phyloP scores from a whole-genome alignment of 345 rosid species.

The Aegle marmelos region DNA sequence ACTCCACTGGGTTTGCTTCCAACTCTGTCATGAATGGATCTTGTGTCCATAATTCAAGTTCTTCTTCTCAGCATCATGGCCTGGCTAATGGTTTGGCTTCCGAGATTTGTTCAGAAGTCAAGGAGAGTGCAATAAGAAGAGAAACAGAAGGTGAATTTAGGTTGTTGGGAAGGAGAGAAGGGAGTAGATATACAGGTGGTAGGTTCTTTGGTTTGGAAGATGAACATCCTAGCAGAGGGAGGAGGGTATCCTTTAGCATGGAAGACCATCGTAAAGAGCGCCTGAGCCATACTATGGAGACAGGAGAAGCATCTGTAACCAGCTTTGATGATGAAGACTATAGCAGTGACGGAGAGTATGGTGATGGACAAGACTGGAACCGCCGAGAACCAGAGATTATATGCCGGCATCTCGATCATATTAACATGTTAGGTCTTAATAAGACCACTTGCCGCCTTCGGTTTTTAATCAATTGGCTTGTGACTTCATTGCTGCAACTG shows the following conservation, averaged over 20 bases:
- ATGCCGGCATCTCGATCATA: constrained; percentile 84
- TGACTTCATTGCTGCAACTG: constrained; percentile 85
- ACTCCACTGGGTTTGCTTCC: constrained; percentile 16
- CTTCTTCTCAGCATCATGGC: constrained; percentile 22
- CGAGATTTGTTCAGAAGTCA: constrained; percentile 49
- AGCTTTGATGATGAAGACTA: constrained; percentile 69
- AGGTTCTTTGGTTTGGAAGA: constrained; percentile 76
- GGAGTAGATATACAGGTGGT: constrained; percentile 63
- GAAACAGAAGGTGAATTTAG: constrained; percentile 99
- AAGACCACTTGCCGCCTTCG: constrained; percentile 81
- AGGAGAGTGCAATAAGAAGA: constrained; percentile 96
- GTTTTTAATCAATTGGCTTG: constrained; percentile 94
- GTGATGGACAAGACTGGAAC: constrained; percentile 65
- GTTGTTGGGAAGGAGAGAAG: constrained; percentile 84
- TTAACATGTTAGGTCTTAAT: constrained; percentile 91
- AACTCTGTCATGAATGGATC: constrained; percentile 28
- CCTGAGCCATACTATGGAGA: constrained; percentile 39
- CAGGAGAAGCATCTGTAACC: constrained; percentile 64
- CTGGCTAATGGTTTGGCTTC: constrained; percentile 51
- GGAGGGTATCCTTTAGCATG: constrained; percentile 86
- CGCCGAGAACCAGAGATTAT: constrained; percentile 87
- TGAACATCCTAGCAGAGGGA: constrained; percentile 77
- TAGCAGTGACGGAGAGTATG: constrained; percentile 73
- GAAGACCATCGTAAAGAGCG: constrained; percentile 62
- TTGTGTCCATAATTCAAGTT: constrained; percentile 29